Percentiles rank a stretch among this genome's conserved stretches.
Conservation (phyloP, 2,329 filamentous ascomycete genomes). For the Fusarium sp. region DNA sequence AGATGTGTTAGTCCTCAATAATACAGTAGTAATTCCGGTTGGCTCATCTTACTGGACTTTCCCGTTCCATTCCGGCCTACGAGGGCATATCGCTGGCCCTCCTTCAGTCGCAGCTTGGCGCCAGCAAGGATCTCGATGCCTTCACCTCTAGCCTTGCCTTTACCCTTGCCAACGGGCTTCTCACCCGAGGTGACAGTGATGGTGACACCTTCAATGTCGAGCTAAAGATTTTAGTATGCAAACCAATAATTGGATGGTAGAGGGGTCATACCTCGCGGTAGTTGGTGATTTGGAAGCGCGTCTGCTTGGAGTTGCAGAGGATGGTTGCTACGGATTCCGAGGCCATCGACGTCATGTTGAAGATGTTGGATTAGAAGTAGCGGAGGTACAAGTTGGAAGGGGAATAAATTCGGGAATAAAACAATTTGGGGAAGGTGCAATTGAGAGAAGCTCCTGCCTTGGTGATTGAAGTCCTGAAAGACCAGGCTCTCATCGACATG, state of each 20-base stretch:
- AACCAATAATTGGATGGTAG: not conserved
- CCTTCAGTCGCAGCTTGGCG: conserved; percentile 78
- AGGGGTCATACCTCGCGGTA: conserved; percentile 64
- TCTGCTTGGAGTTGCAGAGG: conserved; percentile 74
- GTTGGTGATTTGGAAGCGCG: conserved; percentile 69
- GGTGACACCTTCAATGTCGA: conserved; percentile 79
- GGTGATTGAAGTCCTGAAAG: not conserved
- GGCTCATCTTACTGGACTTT: conserved; percentile 74
- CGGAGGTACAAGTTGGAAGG: not conserved
- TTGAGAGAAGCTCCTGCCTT: not conserved
- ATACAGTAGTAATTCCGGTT: not conserved
- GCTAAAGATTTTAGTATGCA: conserved; percentile 51
- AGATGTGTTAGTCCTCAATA: not conserved
- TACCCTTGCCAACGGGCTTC: conserved; percentile 62
- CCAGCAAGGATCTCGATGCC: conserved; percentile 77
- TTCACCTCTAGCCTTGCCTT: conserved; percentile 57
- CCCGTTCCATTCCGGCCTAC: conserved; percentile 85
- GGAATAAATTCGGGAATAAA: not conserved
- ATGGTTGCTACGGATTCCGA: conserved; percentile 65
- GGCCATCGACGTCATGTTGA: conserved; percentile 60
- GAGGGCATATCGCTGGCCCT: conserved; percentile 80
- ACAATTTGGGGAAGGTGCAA: not conserved
- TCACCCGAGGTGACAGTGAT: conserved; percentile 70
- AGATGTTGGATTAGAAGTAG: not conserved
- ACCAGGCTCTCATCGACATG: not conserved